Base-by-base conservation (phyloP, 2,329 filamentous ascomycete genomes). In the Cladosporium cucumerinum region DNA sequence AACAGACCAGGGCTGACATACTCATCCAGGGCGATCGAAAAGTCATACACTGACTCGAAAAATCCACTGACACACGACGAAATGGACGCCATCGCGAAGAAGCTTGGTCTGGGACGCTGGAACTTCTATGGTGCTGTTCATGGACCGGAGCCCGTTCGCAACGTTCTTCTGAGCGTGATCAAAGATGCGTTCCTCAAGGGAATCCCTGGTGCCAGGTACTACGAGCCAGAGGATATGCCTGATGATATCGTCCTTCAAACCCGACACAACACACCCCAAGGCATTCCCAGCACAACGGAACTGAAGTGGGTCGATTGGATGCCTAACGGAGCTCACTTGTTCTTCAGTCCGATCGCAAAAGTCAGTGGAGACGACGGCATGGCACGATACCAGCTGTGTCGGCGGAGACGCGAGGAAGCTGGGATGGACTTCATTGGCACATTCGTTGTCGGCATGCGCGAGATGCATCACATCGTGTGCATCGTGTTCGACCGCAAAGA, bases 381-480 rank as follows among this genome's bases (percentile, higher is more conserved):
- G 51, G 69, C 75, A 1, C 78, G 83, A 64, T 81, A 83, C 69
- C 68, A 76, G 5, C 68, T 83, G 28, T 82, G 78, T 7, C 68
- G 68, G 8, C 61, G 58, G 39, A 66, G 66, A 6, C 68, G 67
- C 32, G 69, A 74, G n/a, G 77, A 82, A 65, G 75, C 77, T 48
- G 81, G 81, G 0, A 78, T 85, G 60, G 82, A 85, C 68, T 79
- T 84, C 58, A 81, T 85, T 63, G 79, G 80, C 2, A 82, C 81
- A 1, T 82, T 85, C 59, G 79, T 78, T 54, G 78, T 85, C 5
- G 82, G 82, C 11, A 78, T 81, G 66, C 77, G 83, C 12, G 83
- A 85, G 72, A 85, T 85, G 78, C 83, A 85, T 70, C 81, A 85
- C 69, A 85, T 86, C 65, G 79, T 84, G 3, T 82, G 82, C 65